These are phyloP conservation scores for Russula virescens DNA, from an alignment of 768 basidiomycete species.

Conservation along the genomic window DNA sequence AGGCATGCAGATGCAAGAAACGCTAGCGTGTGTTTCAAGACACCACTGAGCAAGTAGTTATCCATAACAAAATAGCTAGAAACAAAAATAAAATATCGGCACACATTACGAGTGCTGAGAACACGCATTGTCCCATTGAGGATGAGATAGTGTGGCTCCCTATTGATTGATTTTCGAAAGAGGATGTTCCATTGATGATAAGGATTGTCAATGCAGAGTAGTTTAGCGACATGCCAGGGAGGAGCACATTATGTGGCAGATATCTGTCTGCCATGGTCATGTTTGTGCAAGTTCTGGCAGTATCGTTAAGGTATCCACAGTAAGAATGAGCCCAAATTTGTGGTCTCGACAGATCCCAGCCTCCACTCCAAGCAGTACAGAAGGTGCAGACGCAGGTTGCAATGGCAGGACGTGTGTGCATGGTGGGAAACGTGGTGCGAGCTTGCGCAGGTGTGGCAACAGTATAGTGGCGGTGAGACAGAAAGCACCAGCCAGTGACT, in stretches of 20 bases:
- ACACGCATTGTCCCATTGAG: constrained; percentile 66
- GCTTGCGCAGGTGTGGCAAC: too few relatives aligned
- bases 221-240: constrained; percentile 61
- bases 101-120: constrained; percentile 60
- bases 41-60: constrained; percentile 42
- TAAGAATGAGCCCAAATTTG: constrained; percentile 73
- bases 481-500: too few relatives aligned
- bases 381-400: constrained; percentile 56
- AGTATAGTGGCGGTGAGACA: too few relatives aligned
- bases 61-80: constrained; percentile 2
- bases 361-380: constrained; percentile 43
- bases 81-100: constrained; percentile 30
- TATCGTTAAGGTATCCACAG: constrained; percentile 62
- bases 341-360: constrained; percentile 66
- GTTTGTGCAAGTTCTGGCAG: constrained; percentile 60
- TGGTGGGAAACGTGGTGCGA: too few relatives aligned
- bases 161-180: constrained; percentile 55
- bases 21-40: constrained; percentile 55
- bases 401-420: too few relatives aligned
- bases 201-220: constrained; percentile 51
- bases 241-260: constrained; percentile 55
- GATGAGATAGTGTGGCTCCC: constrained; percentile 60
- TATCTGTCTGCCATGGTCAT: constrained; percentile 53
- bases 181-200: constrained; percentile 43
- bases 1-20: constrained; percentile 65